Evolutionary conservation across 805 yeast genomes (phyloP), one percentile per base, ranked within the genome.

Genomic region (Candida nonsorbophila): DNA sequence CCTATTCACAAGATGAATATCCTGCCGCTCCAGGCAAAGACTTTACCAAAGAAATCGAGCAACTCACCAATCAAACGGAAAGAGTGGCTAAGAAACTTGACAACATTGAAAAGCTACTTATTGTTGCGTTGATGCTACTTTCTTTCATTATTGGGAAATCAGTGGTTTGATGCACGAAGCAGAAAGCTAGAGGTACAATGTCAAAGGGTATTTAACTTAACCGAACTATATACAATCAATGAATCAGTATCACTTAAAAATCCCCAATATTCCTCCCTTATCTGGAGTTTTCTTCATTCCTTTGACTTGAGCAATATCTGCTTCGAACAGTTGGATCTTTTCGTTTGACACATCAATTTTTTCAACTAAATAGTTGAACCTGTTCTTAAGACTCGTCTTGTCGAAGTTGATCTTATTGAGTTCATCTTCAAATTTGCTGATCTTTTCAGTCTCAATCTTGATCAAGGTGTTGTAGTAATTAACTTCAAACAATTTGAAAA

Each of bases 141-240:
- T 56, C 69, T 66, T 52, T 84, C 77, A 45, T 61, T 73, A 58
- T 81, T 38, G 90, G 87, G 30, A 82, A 85, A 82, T 67, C 77
- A 54, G 71, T 80, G 48, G 77, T 76, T 47, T 79, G 61, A 58
- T 32, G n/a, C n/a, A n/a, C n/a, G n/a, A n/a, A n/a, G n/a, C n/a
- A n/a, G n/a, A n/a, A n/a, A n/a, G n/a, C n/a, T n/a, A n/a, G n/a
- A n/a, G n/a, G n/a, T n/a, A n/a, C n/a, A n/a, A n/a, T n/a, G n/a
- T n/a, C n/a, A n/a, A n/a, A n/a, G n/a, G n/a, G n/a, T n/a, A n/a
- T n/a, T n/a, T n/a, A n/a, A n/a, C n/a, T n/a, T 19, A 19, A 19
- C 10, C n/a, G n/a, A n/a, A n/a, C n/a, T n/a, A n/a, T n/a, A n/a
- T n/a, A n/a, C n/a, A n/a, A n/a, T n/a, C n/a, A n/a, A n/a, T n/a